Evolutionary conservation across 1,284 basidiomycete genomes (phyloP).

Genomic region (Termitomyces sp.): DNA sequence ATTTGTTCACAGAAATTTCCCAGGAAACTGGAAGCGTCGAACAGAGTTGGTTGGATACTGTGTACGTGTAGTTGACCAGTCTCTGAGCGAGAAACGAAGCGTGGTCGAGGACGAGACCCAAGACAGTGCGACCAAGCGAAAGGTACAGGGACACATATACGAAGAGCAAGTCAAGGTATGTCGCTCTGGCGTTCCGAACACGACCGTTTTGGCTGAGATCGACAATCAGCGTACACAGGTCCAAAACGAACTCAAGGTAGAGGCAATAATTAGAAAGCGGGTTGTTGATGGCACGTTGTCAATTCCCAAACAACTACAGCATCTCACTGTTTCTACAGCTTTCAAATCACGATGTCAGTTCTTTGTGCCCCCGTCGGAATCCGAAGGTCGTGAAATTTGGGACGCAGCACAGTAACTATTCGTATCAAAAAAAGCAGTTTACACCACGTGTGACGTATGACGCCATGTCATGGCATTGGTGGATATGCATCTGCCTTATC

Average conservation of each 20-base stretch:
- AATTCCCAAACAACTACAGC: neutral
- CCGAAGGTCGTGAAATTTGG: constrained; percentile 68
- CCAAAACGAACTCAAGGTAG: constrained; percentile 73
- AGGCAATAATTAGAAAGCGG: constrained; percentile 74
- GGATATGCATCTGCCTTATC: neutral
- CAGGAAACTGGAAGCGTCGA: constrained; percentile 82
- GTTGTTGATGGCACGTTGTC: constrained; percentile 64
- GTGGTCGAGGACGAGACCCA: constrained; percentile 38
- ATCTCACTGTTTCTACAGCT: constrained; percentile 38
- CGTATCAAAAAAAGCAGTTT: constrained; percentile 1
- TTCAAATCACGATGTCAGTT: constrained; percentile 81
- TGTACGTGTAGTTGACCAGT: constrained; percentile 63
- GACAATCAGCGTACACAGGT: constrained; percentile 66
- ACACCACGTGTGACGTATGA: constrained; percentile 8
- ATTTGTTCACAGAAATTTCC: constrained; percentile 6
- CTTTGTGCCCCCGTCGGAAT: constrained; percentile 67
- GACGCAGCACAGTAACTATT: constrained; percentile 36
- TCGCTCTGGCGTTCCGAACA: constrained; percentile 16
- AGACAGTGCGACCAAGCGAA: constrained; percentile 43
- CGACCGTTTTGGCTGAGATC: neutral
- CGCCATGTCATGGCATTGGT: constrained; percentile 3
- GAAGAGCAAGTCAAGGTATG: constrained; percentile 74
- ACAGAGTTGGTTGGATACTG: constrained; percentile 80
- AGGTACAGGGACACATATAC: constrained; percentile 53
- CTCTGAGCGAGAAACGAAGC: constrained; percentile 55